phyloP scores from a whole-genome alignment of 2,329 filamentous ascomycete species.

The Rutstroemia sp. region DNA sequence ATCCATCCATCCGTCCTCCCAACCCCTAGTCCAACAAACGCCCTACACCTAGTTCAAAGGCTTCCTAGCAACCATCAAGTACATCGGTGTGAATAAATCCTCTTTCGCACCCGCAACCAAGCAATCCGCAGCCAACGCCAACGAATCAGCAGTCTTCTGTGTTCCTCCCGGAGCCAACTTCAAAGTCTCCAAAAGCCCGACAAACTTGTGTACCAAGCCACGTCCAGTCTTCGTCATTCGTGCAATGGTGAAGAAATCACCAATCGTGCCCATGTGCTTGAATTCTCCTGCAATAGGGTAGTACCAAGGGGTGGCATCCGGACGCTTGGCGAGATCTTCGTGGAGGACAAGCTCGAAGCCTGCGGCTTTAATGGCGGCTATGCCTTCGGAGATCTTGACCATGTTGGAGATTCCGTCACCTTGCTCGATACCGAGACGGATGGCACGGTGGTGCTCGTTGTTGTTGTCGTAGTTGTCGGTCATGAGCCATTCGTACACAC shows the following conservation, averaged over 20 bases:
- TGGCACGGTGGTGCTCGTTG: slow-evolving; percentile 78
- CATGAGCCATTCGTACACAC: slow-evolving; percentile 99
- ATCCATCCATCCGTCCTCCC: not conserved
- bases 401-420: slow-evolving; percentile 98
- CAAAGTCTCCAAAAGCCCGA: slow-evolving; percentile 68
- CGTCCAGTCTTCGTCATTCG: slow-evolving; percentile 87
- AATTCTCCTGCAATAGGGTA: slow-evolving; percentile 84
- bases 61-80: slow-evolving; percentile 90
- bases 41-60: slow-evolving; percentile 35
- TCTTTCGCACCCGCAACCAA: slow-evolving; percentile 78
- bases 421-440: slow-evolving; percentile 89
- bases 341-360: slow-evolving; percentile 79
- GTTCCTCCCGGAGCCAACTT: slow-evolving; percentile 74
- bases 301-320: slow-evolving; percentile 81
- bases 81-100: slow-evolving; percentile 96
- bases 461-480: slow-evolving; percentile 89
- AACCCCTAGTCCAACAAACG: not conserved
- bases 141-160: slow-evolving; percentile 88
- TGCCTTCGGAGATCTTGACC: slow-evolving; percentile 75
- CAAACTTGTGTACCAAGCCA: slow-evolving; percentile 64
- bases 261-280: slow-evolving; percentile 71
- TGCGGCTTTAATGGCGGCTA: slow-evolving; percentile 76
- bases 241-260: slow-evolving; percentile 74
- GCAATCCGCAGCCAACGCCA: slow-evolving; percentile 74
- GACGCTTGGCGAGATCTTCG: slow-evolving; percentile 77